Evolutionary conservation across 2,329 filamentous ascomycete species (phyloP), one percentile per base, ranked within the genome.

Genomic region (Phialophora chinensis): DNA sequence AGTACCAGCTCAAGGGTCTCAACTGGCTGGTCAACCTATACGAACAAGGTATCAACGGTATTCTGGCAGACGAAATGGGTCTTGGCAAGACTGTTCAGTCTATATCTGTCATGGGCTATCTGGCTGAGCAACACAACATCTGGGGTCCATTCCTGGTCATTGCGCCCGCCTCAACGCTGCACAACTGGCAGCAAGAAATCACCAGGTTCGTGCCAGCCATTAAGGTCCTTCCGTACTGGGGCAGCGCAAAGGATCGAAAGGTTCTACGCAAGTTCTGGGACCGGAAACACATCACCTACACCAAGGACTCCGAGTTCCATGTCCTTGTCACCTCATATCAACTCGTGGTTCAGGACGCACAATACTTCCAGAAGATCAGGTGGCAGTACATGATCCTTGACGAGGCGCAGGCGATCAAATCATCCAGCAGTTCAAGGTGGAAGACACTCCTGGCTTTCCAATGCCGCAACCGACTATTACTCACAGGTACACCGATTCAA

Each of bases 341-440:
- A 79, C 85, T 99, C 44, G 95, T 99, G 29, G 95, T 99, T 23
- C 91, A 93, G 29, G 95, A 99, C 77, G 92, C 96, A 1, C 90
- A 93, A 67, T 99, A 99, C 79, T 98, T 99, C 82, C 94, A 97
- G 80, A 98, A 98, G 84, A 95, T 99, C 85, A 91, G 91, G 74
- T 99, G 95, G 95, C 95, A 98, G 81, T 98, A 99, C 83, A 99
- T 99, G 95, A 97, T 99, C 78, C 87, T 99, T 49, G 95, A 99
- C 74, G 95, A 99, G 79, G 95, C 95, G 1, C 95, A 99, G 77
- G 95, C 95, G 72, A 98, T 99, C 87, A 99, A 99, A 84, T 97
- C 93, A 69, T 97, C 95, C 0, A 88, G 91, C 74, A 97, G 93
- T 82, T 97, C 93, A 17, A 88, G 95, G 75, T 99, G 95, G 95